Conservation (phyloP, 2,329 filamentous ascomycete genomes). For the Cryphonectria parasitica region DNA sequence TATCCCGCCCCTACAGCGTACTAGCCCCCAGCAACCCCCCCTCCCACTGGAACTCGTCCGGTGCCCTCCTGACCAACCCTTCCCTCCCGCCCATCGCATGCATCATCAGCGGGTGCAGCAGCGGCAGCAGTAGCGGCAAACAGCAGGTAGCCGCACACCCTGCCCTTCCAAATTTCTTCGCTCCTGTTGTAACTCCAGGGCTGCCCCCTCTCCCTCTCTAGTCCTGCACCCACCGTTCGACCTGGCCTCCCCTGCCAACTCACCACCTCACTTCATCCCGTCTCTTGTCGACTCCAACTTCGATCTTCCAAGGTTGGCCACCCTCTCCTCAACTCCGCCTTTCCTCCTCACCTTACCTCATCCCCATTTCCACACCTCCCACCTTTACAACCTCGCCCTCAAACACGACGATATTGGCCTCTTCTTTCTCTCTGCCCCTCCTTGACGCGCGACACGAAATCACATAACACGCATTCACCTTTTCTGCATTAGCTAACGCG, state of each 20-base stretch:
- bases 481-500: neutral
- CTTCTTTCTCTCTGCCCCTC: neutral
- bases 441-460: conserved; percentile 4
- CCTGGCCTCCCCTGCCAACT: conserved; percentile 12
- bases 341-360: neutral
- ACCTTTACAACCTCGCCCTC: neutral
- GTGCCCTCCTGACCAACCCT: conserved; percentile 11
- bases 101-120: neutral
- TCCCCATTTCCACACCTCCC: neutral
- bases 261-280: conserved; percentile 9
- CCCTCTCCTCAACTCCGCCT: conserved; percentile 1
- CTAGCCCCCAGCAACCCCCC: neutral
- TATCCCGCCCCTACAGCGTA: neutral
- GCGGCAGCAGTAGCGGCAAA: neutral
- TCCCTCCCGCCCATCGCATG: neutral
- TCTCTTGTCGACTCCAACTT: conserved; percentile 3
- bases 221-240: neutral
- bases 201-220: neutral
- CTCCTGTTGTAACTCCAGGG: neutral
- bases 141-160: neutral
- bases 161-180: neutral
- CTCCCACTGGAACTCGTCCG: neutral
- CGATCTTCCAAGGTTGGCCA: conserved; percentile 3
- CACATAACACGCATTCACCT: neutral
- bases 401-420: neutral